A percentile compares a stretch with the other conserved stretches of the same genome.
phyloP scores from a whole-genome alignment of 805 yeast species.

The Jamesozyma rosinii region DNA sequence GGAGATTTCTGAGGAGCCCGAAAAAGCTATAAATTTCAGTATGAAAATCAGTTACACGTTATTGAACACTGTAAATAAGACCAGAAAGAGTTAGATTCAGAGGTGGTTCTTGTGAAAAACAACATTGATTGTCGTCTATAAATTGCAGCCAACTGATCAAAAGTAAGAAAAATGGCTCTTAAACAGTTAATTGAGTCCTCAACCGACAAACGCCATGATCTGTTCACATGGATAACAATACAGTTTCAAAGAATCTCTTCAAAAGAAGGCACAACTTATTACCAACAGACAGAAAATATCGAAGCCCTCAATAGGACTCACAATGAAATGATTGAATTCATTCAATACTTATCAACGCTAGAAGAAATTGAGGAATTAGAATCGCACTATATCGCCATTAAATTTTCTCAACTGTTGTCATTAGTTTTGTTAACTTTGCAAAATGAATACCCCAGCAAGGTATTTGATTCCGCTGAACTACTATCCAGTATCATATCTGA shows the following conservation, averaged over 20 bases:
- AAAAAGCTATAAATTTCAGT: too few relatives aligned
- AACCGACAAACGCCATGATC: conserved; percentile 15
- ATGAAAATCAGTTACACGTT: too few relatives aligned
- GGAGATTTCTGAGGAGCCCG: too few relatives aligned
- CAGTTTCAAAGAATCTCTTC: conserved; percentile 10
- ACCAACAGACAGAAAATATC: not conserved
- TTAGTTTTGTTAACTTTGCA: conserved; percentile 10
- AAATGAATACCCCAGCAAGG: conserved; percentile 14
- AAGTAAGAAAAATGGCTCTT: not conserved
- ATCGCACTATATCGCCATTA: conserved; percentile 18
- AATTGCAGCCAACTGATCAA: too few relatives aligned
- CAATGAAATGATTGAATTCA: conserved; percentile 10
- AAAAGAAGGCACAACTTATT: not conserved
- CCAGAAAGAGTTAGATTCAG: too few relatives aligned
- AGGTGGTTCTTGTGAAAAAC: too few relatives aligned
- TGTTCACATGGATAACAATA: conserved; percentile 18
- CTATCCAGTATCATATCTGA: conserved; percentile 23
- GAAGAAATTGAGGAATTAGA: conserved; percentile 11
- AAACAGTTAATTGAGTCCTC: conserved; percentile 5
- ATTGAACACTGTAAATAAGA: too few relatives aligned
- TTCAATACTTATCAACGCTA: conserved; percentile 6
- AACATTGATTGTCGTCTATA: too few relatives aligned
- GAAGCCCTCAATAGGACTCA: conserved; percentile 3
- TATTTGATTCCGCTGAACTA: conserved; percentile 25
- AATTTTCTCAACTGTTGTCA: conserved; percentile 18